These are phyloP conservation scores for Pythium grandisporangium DNA, from an alignment of 352 stramenopile genomes.

Conservation along the genomic window DNA sequence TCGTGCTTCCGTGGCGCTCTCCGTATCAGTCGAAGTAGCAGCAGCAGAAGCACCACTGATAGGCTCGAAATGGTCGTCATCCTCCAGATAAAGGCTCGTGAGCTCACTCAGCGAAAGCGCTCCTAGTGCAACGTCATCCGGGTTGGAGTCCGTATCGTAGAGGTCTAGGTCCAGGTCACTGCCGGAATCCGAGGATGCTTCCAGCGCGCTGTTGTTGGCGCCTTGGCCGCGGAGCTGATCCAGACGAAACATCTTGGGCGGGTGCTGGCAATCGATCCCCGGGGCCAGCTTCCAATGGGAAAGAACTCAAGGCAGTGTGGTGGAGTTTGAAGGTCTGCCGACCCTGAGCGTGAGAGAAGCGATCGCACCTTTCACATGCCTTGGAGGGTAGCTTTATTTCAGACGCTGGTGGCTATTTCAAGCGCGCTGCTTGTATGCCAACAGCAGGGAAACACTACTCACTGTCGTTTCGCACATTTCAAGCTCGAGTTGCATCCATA, in stretches of 20 bases:
- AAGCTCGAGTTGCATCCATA: not conserved
- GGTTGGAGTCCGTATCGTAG: conserved; percentile 42
- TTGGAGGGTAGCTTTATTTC: not conserved
- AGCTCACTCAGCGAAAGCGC: conserved; percentile 12
- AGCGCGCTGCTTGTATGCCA: not conserved
- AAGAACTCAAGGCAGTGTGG: not conserved
- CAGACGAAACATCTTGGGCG: not conserved
- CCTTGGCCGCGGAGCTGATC: conserved; percentile 13
- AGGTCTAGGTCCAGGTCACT: conserved; percentile 55
- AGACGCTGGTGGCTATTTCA: not conserved
- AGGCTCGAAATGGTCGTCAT: not conserved
- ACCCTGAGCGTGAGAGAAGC: no score
- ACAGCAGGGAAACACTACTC: not conserved
- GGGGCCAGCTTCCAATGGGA: not conserved
- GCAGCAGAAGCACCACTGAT: not conserved
- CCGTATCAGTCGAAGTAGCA: not conserved
- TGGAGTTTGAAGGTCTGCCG: no score
- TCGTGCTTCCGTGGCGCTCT: not conserved
- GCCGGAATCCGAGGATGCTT: no score
- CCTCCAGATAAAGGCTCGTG: conserved; percentile 9
- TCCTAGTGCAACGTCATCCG: conserved; percentile 2
- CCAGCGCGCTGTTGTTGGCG: conserved; percentile 31
- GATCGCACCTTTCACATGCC: not conserved
- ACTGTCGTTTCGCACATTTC: not conserved
- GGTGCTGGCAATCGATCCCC: not conserved